Percentiles rank a stretch among this genome's conserved stretches.
phyloP scores from a whole-genome alignment of 257 asterid genomes.

The Verbena officinalis region DNA sequence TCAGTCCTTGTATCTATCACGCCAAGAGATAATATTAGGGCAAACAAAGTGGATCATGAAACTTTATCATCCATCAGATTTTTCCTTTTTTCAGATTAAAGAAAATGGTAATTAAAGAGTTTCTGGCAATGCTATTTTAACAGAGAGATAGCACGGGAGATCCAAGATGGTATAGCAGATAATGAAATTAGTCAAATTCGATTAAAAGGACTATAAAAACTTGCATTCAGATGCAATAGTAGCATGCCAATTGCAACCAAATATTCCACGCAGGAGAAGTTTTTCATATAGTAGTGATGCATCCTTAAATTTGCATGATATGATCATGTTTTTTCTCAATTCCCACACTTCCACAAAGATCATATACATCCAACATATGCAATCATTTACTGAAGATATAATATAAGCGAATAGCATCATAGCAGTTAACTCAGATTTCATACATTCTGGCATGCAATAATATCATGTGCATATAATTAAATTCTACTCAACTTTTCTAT shows the following conservation, averaged over 20 bases:
- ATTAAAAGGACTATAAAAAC: too few species aligned
- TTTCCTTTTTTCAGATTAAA: background rate
- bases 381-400: background rate
- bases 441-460: background rate
- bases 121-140: background rate
- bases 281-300: too few species aligned
- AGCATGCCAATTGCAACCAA: too few species aligned
- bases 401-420: conserved; percentile 6
- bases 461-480: background rate
- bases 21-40: conserved; percentile 6
- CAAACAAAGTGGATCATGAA: background rate
- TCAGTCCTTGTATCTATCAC: conserved; percentile 4
- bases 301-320: background rate
- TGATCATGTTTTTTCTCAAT: background rate
- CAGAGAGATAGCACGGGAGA: background rate
- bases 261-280: too few species aligned
- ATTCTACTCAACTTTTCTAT: background rate
- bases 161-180: too few species aligned
- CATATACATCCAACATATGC: background rate
- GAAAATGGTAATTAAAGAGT: background rate
- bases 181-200: too few species aligned
- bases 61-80: background rate
- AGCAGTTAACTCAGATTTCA: background rate
- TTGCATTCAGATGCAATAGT: too few species aligned
- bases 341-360: background rate